Evolutionary conservation across 345 rosid species (phyloP).

Genomic region (Melaleuca quinquenervia): DNA sequence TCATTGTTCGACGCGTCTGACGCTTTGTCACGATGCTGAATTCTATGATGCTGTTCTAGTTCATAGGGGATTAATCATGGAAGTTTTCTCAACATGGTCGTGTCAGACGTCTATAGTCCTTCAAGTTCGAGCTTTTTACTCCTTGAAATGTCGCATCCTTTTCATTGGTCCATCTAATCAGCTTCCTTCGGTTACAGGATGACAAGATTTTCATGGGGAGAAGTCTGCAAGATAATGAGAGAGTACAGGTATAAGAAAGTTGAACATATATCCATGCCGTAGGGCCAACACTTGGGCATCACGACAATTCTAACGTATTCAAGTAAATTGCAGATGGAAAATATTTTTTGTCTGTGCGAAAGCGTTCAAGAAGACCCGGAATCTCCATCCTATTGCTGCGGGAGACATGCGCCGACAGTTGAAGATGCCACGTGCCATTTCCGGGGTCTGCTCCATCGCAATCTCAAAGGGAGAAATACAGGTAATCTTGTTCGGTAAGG

Average conservation of each 20-base stretch:
- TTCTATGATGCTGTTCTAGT: too few relatives aligned
- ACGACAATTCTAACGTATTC: too few relatives aligned
- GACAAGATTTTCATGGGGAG: slow-evolving; percentile 44
- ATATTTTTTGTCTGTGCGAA: slow-evolving; percentile 44
- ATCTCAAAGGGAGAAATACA: background rate
- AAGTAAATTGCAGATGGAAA: slow-evolving; percentile 44
- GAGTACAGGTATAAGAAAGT: slow-evolving; percentile 44
- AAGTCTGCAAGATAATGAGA: slow-evolving; percentile 56
- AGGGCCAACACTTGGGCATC: too few relatives aligned
- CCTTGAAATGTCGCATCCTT: background rate
- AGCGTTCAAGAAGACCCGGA: slow-evolving; percentile 68
- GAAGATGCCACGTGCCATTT: slow-evolving; percentile 28
- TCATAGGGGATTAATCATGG: too few relatives aligned
- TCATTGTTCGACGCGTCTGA: too few relatives aligned
- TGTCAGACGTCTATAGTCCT: too few relatives aligned
- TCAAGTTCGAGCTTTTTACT: background rate
- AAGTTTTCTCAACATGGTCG: too few relatives aligned
- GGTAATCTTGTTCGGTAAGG: background rate
- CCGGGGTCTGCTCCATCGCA: background rate
- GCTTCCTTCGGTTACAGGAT: slow-evolving; percentile 26
- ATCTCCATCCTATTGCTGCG: slow-evolving; percentile 49
- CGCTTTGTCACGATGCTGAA: too few relatives aligned
- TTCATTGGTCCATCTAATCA: background rate
- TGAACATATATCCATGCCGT: background rate
- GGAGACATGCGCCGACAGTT: slow-evolving; percentile 56